These are phyloP conservation scores for Suillus decipiens DNA, from an alignment of 768 basidiomycete genomes.

Conservation along the genomic window DNA sequence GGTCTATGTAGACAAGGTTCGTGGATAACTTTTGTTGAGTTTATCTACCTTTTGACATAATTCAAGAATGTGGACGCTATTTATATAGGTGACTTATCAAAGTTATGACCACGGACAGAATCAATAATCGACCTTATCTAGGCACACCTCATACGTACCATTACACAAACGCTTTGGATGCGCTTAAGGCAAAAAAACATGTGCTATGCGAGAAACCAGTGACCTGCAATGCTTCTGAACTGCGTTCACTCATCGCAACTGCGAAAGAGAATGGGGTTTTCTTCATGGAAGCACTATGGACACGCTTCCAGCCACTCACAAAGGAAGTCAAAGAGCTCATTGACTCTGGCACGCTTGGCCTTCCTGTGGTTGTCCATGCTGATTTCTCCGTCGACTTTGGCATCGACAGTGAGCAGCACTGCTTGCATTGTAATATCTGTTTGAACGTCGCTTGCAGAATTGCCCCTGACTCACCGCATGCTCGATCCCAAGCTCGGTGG, in stretches of 20 bases:
- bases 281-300: constrained; percentile 61
- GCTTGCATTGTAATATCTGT: background rate
- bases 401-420: constrained; percentile 40
- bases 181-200: constrained; percentile 50
- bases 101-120: background rate
- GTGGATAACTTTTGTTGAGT: constrained; percentile 14
- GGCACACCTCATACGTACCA: constrained; percentile 57
- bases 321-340: constrained; percentile 37
- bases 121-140: constrained; percentile 10
- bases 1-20: constrained; percentile 44
- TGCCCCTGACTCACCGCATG: constrained; percentile 46
- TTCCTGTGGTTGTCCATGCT: constrained; percentile 43
- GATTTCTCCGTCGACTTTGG: constrained; percentile 49
- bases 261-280: constrained; percentile 53
- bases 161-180: constrained; percentile 47
- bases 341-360: constrained; percentile 40
- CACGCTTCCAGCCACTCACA: constrained; percentile 39
- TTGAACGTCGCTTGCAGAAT: constrained; percentile 29
- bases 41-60: background rate
- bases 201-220: constrained; percentile 60
- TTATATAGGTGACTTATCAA: constrained; percentile 40
- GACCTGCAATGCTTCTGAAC: constrained; percentile 50
- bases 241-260: constrained; percentile 44
- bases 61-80: constrained; percentile 46
- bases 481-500: constrained; percentile 54